A percentile compares a stretch with the other conserved stretches of the same genome.
Conservation (phyloP, 345 rosid species). For the Turnera subulata region DNA sequence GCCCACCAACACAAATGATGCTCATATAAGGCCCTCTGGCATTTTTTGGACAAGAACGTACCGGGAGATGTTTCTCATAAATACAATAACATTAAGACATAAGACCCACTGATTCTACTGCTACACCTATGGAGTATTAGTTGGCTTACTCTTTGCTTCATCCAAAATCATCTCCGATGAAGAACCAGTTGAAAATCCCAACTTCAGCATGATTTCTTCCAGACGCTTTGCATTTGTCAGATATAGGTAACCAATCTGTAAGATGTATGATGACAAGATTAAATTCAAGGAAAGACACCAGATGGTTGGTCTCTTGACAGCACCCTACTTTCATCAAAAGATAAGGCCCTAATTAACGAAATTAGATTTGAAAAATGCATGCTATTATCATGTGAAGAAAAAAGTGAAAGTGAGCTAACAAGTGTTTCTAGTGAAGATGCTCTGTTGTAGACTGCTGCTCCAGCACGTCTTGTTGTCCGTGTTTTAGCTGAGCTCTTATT, state of each 20-base stretch:
- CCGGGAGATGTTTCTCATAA: no score
- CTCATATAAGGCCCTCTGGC: no score
- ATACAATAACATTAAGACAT: no score
- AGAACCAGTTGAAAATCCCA: constrained; percentile 68
- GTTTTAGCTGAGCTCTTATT: constrained; percentile 49
- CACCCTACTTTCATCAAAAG: background rate
- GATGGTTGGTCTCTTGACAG: no score
- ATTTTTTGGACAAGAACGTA: no score
- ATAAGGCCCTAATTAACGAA: background rate
- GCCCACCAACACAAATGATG: no score
- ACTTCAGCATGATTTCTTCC: constrained; percentile 72
- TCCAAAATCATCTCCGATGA: constrained; percentile 44
- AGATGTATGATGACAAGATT: constrained; percentile 1
- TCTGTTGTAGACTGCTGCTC: constrained; percentile 55
- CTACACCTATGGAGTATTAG: background rate
- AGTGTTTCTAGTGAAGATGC: constrained; percentile 69
- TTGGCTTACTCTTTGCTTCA: constrained; percentile 36
- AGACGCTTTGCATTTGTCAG: constrained; percentile 59
- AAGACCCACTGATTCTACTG: background rate
- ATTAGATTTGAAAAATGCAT: background rate
- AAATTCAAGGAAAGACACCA: constrained; percentile 8
- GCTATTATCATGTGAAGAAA: background rate
- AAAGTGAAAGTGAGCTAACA: constrained; percentile 31
- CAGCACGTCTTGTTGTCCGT: constrained; percentile 53
- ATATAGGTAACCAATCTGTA: constrained; percentile 79